Conservation (phyloP, 164 flowering plant genomes). For the Kingdonia uniflora region DNA sequence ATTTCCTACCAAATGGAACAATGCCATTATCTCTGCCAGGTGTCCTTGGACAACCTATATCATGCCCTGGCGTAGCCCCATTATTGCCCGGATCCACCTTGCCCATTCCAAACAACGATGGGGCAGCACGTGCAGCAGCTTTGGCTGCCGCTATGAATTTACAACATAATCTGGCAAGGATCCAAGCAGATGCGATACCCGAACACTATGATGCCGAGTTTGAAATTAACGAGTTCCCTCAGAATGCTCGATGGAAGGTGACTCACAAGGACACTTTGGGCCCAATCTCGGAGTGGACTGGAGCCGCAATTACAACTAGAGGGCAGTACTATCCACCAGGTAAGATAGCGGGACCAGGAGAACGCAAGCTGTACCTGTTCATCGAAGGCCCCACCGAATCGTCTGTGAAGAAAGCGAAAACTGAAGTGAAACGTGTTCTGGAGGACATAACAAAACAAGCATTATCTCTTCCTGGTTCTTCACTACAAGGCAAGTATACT, state of each 20-base stretch:
- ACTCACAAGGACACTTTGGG: slow-evolving; percentile 97
- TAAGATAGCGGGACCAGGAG: slow-evolving; percentile 58
- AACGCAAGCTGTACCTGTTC: slow-evolving; percentile 86
- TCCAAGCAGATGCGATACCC: slow-evolving; percentile 85
- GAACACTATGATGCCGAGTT: slow-evolving; percentile 96
- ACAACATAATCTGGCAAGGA: slow-evolving; percentile 79
- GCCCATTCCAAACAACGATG: slow-evolving; percentile 33
- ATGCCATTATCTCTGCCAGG: slow-evolving; percentile 38
- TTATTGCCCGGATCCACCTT: slow-evolving; percentile 25
- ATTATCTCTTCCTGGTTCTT: slow-evolving; percentile 62
- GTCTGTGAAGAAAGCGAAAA: slow-evolving; percentile 84
- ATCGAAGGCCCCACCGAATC: slow-evolving; percentile 88
- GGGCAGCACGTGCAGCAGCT: slow-evolving; percentile 71
- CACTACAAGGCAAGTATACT: slow-evolving; percentile 80
- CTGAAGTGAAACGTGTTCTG: slow-evolving; percentile 72
- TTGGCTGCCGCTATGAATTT: slow-evolving; percentile 80
- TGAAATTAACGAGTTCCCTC: slow-evolving; percentile 94
- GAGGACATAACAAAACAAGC: slow-evolving; percentile 75
- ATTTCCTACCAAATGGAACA: slow-evolving; percentile 38
- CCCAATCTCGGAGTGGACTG: slow-evolving; percentile 96
- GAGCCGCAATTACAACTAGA: slow-evolving; percentile 95
- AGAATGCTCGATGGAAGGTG: slow-evolving; percentile 98
- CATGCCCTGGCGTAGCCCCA: slow-evolving; percentile 29
- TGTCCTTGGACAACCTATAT: slow-evolving; percentile 23
- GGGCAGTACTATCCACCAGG: slow-evolving; percentile 84